phyloP scores from a whole-genome alignment of 306 rosid genomes.

The Luffa aegyptiaca region DNA sequence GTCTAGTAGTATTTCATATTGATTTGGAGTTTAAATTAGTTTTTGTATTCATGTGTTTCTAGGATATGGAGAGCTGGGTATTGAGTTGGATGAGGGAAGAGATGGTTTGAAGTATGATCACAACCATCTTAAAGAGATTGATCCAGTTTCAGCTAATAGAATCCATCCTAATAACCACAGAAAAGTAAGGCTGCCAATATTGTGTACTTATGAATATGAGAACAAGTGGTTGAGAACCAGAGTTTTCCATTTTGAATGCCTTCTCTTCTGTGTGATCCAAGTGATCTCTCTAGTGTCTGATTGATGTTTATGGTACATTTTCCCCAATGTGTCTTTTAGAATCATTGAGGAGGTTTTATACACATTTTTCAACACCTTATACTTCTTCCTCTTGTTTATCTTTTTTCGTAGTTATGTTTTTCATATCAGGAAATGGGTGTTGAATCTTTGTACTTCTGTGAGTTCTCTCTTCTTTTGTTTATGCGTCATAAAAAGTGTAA shows the following conservation, averaged over 20 bases:
- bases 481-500: neutral
- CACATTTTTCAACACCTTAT: neutral
- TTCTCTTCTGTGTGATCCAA: neutral
- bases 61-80: constrained; percentile 26
- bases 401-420: neutral
- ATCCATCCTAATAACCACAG: constrained; percentile 85
- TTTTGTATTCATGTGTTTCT: neutral
- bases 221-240: neutral
- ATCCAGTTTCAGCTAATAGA: constrained; percentile 82
- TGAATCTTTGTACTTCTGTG: neutral
- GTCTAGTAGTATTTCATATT: neutral
- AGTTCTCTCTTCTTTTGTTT: neutral
- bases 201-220: neutral
- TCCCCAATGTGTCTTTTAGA: neutral
- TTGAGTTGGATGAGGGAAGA: constrained; percentile 20
- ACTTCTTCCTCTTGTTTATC: neutral
- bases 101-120: constrained; percentile 30
- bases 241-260: neutral
- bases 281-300: neutral
- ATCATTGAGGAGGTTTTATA: neutral
- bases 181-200: constrained; percentile 36
- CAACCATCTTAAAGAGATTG: constrained; percentile 57
- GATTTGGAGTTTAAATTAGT: neutral
- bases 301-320: neutral
- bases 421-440: neutral